These are phyloP conservation scores for Phyllosticta paracitricarpa DNA, from an alignment of 2,329 filamentous ascomycete genomes.

Conservation along the genomic window DNA sequence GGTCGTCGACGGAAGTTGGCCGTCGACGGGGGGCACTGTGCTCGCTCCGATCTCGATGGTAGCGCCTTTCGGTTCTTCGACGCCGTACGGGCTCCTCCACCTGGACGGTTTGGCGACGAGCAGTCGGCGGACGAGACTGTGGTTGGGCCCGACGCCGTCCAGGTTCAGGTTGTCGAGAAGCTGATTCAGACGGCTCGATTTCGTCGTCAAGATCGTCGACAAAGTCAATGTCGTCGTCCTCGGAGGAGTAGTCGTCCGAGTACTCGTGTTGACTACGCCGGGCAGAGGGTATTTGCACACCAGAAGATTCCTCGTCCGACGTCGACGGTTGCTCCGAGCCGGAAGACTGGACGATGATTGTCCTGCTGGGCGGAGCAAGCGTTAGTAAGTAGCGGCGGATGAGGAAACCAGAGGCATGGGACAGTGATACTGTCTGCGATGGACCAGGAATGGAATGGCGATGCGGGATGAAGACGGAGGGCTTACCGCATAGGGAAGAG, in stretches of 20 bases:
- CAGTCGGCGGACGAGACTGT: slow-evolving; percentile 22
- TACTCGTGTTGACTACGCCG: slow-evolving; percentile 23
- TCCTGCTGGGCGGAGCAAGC: slow-evolving; percentile 25
- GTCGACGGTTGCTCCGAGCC: slow-evolving; percentile 23
- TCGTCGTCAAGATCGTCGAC: slow-evolving; percentile 36
- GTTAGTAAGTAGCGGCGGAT: slow-evolving; percentile 21
- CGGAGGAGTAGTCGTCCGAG: slow-evolving; percentile 18
- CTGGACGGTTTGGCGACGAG: slow-evolving; percentile 20
- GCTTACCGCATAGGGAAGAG: slow-evolving; percentile 34
- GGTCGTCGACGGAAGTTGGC: slow-evolving; percentile 22
- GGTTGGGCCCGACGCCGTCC: slow-evolving; percentile 21
- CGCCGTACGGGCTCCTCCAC: not conserved
- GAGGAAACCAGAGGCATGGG: slow-evolving; percentile 17
- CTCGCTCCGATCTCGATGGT: slow-evolving; percentile 12
- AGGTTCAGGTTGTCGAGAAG: slow-evolving; percentile 25
- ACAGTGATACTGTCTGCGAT: slow-evolving; percentile 8
- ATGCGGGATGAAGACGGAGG: slow-evolving; percentile 26
- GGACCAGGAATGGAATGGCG: slow-evolving; percentile 20
- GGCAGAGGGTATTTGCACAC: slow-evolving; percentile 21
- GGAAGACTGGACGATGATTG: slow-evolving; percentile 28
- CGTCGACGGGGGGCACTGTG: slow-evolving; percentile 22
- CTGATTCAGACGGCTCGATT: slow-evolving; percentile 41
- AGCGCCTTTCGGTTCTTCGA: slow-evolving; percentile 26
- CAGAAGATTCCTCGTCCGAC: slow-evolving; percentile 24
- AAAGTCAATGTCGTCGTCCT: slow-evolving; percentile 26